These are phyloP conservation scores for Lyophyllum semitale DNA, from an alignment of 768 basidiomycete species.

Conservation along the genomic window DNA sequence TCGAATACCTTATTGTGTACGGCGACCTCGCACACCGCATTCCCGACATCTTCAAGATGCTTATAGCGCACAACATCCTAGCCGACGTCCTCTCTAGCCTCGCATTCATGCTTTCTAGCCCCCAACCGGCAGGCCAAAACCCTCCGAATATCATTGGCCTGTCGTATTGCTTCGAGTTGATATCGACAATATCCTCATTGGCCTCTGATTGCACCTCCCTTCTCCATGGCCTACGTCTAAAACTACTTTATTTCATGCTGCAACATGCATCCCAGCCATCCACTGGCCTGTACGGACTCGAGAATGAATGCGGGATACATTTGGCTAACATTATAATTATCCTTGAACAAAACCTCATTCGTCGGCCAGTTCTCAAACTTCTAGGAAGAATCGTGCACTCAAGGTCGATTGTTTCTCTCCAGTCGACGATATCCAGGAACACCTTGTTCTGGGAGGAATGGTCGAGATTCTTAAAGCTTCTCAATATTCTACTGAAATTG, in stretches of 20 bases:
- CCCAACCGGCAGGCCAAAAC: too few species aligned
- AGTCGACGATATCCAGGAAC: neutral
- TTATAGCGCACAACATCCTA: neutral
- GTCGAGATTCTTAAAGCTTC: neutral
- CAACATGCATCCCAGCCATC: neutral
- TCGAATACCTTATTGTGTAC: neutral
- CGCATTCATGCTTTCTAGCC: neutral
- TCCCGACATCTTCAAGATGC: neutral
- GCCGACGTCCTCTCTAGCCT: neutral
- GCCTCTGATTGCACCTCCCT: neutral
- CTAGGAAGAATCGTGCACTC: neutral
- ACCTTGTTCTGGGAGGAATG: neutral
- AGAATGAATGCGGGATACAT: too few species aligned
- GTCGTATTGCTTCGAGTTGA: neutral
- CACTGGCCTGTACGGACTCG: too few species aligned
- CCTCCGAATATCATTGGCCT: too few species aligned
- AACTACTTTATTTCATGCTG: neutral
- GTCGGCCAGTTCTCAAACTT: neutral
- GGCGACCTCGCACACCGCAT: neutral
- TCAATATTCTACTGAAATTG: neutral
- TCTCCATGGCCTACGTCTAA: neutral
- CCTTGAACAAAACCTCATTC: neutral
- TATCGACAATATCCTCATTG: neutral
- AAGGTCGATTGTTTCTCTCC: neutral
- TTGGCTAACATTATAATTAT: neutral